A percentile compares a stretch with the other conserved stretches of the same genome.
Conservation (phyloP, 805 yeast species). For the Tetrapisispora namnaoensis region DNA sequence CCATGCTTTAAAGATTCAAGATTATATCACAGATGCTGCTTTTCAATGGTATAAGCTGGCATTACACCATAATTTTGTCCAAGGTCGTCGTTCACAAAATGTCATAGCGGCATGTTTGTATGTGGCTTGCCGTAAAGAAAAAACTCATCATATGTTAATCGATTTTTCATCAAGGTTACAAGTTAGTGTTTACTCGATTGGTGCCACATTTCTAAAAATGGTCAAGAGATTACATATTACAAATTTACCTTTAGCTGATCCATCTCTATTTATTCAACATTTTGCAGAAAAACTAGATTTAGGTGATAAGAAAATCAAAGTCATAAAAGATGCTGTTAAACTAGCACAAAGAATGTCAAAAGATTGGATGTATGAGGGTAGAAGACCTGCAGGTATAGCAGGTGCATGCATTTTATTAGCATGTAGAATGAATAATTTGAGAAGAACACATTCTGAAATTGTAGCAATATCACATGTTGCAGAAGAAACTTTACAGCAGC, state of each 20-base stretch:
- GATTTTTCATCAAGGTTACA: constrained; percentile 87
- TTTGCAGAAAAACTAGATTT: constrained; percentile 83
- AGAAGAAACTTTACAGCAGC: constrained; percentile 81
- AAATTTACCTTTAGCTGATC: constrained; percentile 81
- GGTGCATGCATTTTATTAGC: constrained; percentile 93
- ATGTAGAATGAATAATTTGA: constrained; percentile 90
- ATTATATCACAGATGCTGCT: constrained; percentile 77
- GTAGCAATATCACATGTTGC: constrained; percentile 95
- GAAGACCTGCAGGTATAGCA: constrained; percentile 97
- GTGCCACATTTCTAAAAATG: constrained; percentile 90
- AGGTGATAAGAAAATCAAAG: constrained; percentile 62
- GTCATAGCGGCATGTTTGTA: constrained; percentile 93
- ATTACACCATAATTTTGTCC: constrained; percentile 79
- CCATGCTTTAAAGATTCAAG: constrained; percentile 67
- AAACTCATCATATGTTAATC: constrained; percentile 90
- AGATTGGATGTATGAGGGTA: constrained; percentile 94
- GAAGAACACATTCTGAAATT: constrained; percentile 86
- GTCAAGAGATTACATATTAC: constrained; percentile 77
- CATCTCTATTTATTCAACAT: constrained; percentile 86
- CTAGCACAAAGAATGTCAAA: constrained; percentile 84
- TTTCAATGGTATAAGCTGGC: constrained; percentile 85
- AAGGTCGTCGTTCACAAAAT: constrained; percentile 93
- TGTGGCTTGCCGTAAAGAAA: constrained; percentile 84
- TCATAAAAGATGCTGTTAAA: constrained; percentile 77
- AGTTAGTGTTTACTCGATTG: constrained; percentile 86